phyloP scores from a whole-genome alignment of 2,329 filamentous ascomycete genomes.

The Penicillium griseofulvum region DNA sequence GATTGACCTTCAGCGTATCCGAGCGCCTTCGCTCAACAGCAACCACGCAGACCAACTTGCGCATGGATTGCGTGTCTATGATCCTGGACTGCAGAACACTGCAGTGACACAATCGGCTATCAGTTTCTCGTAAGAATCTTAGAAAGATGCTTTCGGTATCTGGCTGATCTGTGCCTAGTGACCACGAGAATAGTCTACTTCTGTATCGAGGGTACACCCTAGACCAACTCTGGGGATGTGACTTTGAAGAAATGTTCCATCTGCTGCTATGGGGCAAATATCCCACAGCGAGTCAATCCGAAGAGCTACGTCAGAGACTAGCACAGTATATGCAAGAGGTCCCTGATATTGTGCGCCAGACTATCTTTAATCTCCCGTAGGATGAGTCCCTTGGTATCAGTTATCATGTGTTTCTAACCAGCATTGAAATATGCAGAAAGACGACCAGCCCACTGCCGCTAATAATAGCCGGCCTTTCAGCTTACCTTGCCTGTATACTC shows the following conservation, averaged over 20 bases:
- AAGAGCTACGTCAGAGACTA: conserved; percentile 19
- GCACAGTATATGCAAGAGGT: conserved; percentile 22
- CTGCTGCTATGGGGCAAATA: conserved; percentile 31
- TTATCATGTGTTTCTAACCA: not conserved
- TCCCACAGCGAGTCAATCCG: conserved; percentile 23
- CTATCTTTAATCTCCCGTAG: conserved; percentile 28
- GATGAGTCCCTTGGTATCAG: not conserved
- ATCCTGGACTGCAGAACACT: conserved; percentile 37
- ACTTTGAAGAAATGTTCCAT: conserved; percentile 35
- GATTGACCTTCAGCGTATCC: conserved; percentile 30
- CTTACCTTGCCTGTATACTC: conserved; percentile 24
- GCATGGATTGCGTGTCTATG: conserved; percentile 32
- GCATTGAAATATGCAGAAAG: conserved; percentile 6
- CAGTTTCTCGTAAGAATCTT: conserved; percentile 30
- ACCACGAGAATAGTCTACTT: conserved; percentile 27
- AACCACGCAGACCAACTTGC: conserved; percentile 25
- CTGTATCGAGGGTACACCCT: conserved; percentile 31
- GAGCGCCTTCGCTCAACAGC: conserved; percentile 8
- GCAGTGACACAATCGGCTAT: conserved; percentile 30
- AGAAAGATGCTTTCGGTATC: accelerated
- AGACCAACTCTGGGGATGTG: conserved; percentile 30
- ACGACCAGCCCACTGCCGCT: conserved; percentile 25
- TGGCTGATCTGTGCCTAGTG: conserved; percentile 18
- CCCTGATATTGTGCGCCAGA: conserved; percentile 21
- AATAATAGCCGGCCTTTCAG: conserved; percentile 30